Percentiles rank a stretch among this genome's conserved stretches.
Evolutionary conservation across 2,329 filamentous ascomycete species (phyloP).

Genomic region (Delphinella strobiligena): DNA sequence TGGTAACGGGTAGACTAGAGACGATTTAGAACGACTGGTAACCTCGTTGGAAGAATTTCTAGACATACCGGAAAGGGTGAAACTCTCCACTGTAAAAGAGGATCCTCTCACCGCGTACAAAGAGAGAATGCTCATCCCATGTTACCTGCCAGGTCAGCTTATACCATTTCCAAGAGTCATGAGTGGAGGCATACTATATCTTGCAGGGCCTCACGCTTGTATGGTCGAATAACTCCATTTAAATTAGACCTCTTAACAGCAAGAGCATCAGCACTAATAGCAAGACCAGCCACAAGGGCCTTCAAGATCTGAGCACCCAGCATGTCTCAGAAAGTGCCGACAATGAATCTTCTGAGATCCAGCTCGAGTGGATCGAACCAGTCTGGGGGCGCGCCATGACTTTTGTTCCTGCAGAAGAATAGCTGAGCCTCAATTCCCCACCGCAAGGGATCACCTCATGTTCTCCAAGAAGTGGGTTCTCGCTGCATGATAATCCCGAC

Average conservation of each 20-base stretch:
- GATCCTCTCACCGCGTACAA: constrained; percentile 56
- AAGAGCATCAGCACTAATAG: constrained; percentile 23
- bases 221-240: constrained; percentile 36
- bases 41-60: background rate
- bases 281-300: constrained; percentile 13
- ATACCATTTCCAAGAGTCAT: background rate
- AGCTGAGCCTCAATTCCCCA: too few species aligned
- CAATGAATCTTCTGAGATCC: constrained; percentile 1
- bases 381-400: background rate
- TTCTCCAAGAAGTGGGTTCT: too few species aligned
- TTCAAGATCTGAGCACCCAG: constrained; percentile 15
- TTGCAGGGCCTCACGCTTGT: constrained; percentile 40
- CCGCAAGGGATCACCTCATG: too few species aligned
- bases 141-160: constrained; percentile 38
- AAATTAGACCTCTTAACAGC: constrained; percentile 36
- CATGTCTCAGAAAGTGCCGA: constrained; percentile 9
- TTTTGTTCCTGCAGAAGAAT: too few species aligned
- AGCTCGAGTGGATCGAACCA: constrained; percentile 1
- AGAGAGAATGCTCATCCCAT: constrained; percentile 58
- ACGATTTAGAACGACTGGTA: background rate
- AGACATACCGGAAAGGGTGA: constrained; percentile 45
- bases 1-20: constrained; percentile 44
- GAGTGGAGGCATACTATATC: constrained; percentile 33
- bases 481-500: too few species aligned
- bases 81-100: constrained; percentile 65